Evolutionary conservation across 83 land plant species (phyloP).

Genomic region (Picea abies): DNA sequence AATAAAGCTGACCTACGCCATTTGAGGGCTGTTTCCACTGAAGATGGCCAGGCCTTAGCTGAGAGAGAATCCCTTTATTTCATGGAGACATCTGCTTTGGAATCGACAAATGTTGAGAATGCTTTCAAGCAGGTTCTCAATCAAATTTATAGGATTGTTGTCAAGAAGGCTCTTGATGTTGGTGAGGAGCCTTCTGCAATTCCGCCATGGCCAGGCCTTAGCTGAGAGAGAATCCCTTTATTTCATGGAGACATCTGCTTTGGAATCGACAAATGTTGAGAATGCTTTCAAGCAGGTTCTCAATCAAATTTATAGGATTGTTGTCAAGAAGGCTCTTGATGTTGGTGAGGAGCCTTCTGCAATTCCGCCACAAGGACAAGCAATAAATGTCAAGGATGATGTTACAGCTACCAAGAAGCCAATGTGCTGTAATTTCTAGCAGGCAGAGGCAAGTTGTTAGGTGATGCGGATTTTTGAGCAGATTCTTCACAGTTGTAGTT

Average conservation of each 20-base stretch:
- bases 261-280: slow-evolving; percentile 14
- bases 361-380: slow-evolving; percentile 5
- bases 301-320: slow-evolving; percentile 13
- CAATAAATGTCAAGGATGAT: slow-evolving; percentile 10
- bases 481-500: too few species aligned
- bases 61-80: slow-evolving; percentile 17
- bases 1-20: slow-evolving; percentile 17
- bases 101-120: slow-evolving; percentile 14
- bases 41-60: slow-evolving; percentile 15
- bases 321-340: slow-evolving; percentile 11
- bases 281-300: slow-evolving; percentile 18
- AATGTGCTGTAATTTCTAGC: slow-evolving; percentile 1
- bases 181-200: not conserved
- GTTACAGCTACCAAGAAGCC: slow-evolving; percentile 17
- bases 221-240: slow-evolving; percentile 18
- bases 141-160: slow-evolving; percentile 15
- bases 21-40: slow-evolving; percentile 17
- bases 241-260: slow-evolving; percentile 17
- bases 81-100: slow-evolving; percentile 17
- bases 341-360: slow-evolving; percentile 3
- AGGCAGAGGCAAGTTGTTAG: not conserved
- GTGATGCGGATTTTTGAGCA: too few species aligned
- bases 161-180: slow-evolving; percentile 13
- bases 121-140: slow-evolving; percentile 15
- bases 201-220: slow-evolving; percentile 11